Evolutionary conservation across 2,329 filamentous ascomycete genomes (phyloP), one percentile per base, ranked within the genome.

Genomic region (Didymella segeticola): DNA sequence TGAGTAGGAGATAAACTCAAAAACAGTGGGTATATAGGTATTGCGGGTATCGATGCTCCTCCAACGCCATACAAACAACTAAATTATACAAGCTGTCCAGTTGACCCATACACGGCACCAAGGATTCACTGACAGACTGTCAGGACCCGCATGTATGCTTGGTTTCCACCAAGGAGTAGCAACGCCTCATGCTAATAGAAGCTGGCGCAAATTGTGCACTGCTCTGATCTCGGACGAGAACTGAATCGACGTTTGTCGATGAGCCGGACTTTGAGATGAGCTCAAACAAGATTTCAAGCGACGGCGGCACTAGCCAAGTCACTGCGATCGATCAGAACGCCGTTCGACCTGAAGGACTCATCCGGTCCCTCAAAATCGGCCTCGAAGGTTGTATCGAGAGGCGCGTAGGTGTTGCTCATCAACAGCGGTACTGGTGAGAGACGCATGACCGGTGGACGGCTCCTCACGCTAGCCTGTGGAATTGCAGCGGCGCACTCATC

Each of bases 401-500:
- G 58, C 59, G 68, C 57, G 61, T 72, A 69, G 56, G 69, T 64
- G 61, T 61, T 75, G 22, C 70, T 29, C 59, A 58, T 45, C 61
- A 72, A 34, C 19, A 58, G 51, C 2, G 63, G 42, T 31, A 67
- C 69, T 27, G 57, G 33, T 2, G 57, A 43, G 22, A 47, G n/a
- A 25, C 47, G 51, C 14, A 53, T 36, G n/a, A 49, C 39, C 2
- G 59, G 41, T 4, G 43, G 47, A 2, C 55, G 55, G 9, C 37
- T 25, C 42, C 53, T 71, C 33, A 36, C 22, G 4, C 15, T 29
- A 22, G 56, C 60, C 14, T 43, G 64, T 23, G 78, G 77, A 41
- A 88, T 71, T 1, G 86, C 81, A 50, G 83, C 80, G 30, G 84
- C 83, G 67, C 91, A 96, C 62, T 93, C 89, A 64, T 96, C 91